These are phyloP conservation scores for Globisporangium iwayamae DNA, from an alignment of 352 stramenopile species.

Conservation along the genomic window DNA sequence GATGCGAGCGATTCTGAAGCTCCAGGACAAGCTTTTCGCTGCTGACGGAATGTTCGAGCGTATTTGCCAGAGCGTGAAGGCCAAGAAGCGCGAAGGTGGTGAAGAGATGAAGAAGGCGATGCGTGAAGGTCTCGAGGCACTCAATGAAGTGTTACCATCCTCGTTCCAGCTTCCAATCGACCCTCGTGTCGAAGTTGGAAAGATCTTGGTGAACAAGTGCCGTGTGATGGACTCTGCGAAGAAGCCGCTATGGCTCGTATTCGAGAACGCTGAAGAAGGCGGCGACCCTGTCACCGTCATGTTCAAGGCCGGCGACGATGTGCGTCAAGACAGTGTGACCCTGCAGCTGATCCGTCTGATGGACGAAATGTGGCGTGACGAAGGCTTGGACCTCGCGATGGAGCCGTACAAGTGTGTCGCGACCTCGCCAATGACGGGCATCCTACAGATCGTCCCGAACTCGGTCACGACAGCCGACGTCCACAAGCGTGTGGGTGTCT, in stretches of 20 bases:
- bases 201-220: constrained; percentile 84
- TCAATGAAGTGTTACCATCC: constrained; percentile 78
- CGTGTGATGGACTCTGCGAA: constrained; percentile 91
- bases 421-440: constrained; percentile 88
- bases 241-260: constrained; percentile 86
- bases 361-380: constrained; percentile 91
- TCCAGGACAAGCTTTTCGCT: constrained; percentile 86
- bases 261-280: constrained; percentile 84
- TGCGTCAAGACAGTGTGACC: constrained; percentile 94
- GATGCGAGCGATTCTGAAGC: constrained; percentile 89
- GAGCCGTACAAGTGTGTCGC: constrained; percentile 90
- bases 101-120: constrained; percentile 86
- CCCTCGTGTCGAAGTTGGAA: constrained; percentile 78
- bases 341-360: constrained; percentile 92
- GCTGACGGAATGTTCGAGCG: constrained; percentile 75
- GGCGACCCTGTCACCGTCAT: constrained; percentile 85
- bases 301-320: constrained; percentile 93
- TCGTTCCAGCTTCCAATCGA: constrained; percentile 88
- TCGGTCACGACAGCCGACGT: constrained; percentile 93
- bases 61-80: constrained; percentile 82
- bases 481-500: constrained; percentile 76
- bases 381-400: constrained; percentile 90
- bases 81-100: constrained; percentile 73
- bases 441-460: constrained; percentile 91
- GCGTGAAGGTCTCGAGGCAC: constrained; percentile 68